Evolutionary conservation across 192 early-diverging fungal species (phyloP).

Genomic region (Coemansia sp.): DNA sequence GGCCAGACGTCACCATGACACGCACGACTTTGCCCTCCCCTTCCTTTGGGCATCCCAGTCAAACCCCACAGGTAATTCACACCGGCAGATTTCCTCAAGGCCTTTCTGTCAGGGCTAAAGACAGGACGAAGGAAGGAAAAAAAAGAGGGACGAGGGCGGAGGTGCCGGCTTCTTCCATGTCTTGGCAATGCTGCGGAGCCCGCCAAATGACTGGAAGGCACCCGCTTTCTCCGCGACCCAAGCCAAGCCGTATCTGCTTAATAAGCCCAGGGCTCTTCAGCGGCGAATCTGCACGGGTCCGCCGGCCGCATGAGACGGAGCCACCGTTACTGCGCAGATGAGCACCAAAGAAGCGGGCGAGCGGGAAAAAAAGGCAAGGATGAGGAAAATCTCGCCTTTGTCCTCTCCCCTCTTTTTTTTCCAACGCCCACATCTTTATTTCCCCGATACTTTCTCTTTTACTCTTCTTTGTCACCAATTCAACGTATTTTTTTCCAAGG

Average conservation of each 20-base stretch:
- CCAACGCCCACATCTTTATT: slow-evolving; percentile 3
- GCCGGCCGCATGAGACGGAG: too few relatives aligned
- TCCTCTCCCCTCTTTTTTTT: background rate
- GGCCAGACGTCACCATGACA: too few relatives aligned
- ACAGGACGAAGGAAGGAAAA: too few relatives aligned
- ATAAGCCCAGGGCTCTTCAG: too few relatives aligned
- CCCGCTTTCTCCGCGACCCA: too few relatives aligned
- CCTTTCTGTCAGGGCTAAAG: background rate
- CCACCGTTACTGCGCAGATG: background rate
- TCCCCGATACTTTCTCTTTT: background rate
- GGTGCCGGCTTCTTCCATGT: too few relatives aligned
- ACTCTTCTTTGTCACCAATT: background rate
- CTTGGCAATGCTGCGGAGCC: too few relatives aligned
- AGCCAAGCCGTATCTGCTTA: too few relatives aligned
- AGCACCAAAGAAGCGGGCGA: background rate
- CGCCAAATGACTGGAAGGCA: too few relatives aligned
- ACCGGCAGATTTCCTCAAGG: background rate
- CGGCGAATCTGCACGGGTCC: too few relatives aligned
- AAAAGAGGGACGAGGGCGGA: too few relatives aligned
- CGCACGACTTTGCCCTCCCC: too few relatives aligned
- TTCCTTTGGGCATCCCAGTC: background rate
- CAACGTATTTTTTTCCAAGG: background rate
- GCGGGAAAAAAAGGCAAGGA: background rate
- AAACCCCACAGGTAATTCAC: background rate
- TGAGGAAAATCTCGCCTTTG: slow-evolving; percentile 4